Base-by-base conservation (phyloP, 768 basidiomycete species). In the Mrakia gelida region DNA sequence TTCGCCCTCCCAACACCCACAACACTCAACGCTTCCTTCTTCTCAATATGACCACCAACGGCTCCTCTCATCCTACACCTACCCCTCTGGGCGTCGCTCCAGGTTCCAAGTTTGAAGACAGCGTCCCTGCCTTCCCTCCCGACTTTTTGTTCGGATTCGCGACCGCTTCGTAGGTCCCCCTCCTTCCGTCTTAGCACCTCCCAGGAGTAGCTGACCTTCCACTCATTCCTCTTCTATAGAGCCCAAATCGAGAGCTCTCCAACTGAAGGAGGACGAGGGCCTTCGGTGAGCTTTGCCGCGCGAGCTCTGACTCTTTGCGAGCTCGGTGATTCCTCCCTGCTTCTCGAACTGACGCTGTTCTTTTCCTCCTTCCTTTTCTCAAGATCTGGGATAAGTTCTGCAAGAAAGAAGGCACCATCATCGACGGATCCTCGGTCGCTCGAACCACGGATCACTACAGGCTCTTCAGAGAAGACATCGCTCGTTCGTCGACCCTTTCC, bases 311-410 rank as follows among this genome's bases (percentile, higher is more conserved):
- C 49, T 18, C 16, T 1, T 18, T 52, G 49, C 71, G 38, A 43
- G 45, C 26, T n/a, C 68, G 34, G 38, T 41, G 21, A 15, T 30
- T 45, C 52, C 21, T 72, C 49, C 13, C 26, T 52, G 16, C 43
- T 32, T 26, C 23, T 30, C 30, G 61, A 28, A 26, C 62, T 74
- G 23, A 18, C 13, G 7, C 1, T 45, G 16, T 3, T 3, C 28
- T 23, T 13, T 8, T 6, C 41, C 38, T 56, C 9, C 52, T 18
- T 32, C 28, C 23, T 49, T 16, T 56, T 90, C 89, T 23, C 89
- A 34, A 82, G 81, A 82, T 92, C 80, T 92, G 91, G 91, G 91
- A 92, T 81, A 89, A 88, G 82, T 92, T 91, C 83, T 86, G 89
- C 38, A 87, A 88, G 73, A 83, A 84, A 23, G 90, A 90, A 0